phyloP scores from a whole-genome alignment of 345 rosid species.

The Limnanthes douglasii region DNA sequence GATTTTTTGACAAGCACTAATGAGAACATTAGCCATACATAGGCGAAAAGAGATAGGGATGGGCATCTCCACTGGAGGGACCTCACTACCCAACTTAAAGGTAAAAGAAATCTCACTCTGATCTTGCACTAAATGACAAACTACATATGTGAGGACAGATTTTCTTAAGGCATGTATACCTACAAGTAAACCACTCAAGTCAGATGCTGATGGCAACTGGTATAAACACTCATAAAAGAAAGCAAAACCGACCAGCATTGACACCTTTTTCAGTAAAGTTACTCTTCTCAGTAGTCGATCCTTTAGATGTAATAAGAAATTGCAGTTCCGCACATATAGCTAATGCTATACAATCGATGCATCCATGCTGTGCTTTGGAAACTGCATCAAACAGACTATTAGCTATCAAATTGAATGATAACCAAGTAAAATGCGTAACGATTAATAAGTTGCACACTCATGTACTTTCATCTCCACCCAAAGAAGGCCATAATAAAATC shows the following conservation, averaged over 20 bases:
- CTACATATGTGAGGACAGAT: constrained; percentile 31
- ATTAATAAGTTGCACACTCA: constrained; percentile 4
- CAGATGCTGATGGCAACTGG: constrained; percentile 3
- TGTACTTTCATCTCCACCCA: constrained; percentile 56
- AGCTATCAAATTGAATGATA: constrained; percentile 3
- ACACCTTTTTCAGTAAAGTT: constrained; percentile 11
- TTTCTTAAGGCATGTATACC: constrained; percentile 18
- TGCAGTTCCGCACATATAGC: constrained; percentile 65
- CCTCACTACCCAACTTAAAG: constrained; percentile 11
- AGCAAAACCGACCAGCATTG: constrained; percentile 18
- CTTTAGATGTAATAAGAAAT: constrained; percentile 23
- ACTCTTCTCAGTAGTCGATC: constrained; percentile 11
- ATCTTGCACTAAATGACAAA: constrained; percentile 28
- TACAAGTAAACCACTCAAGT: constrained; percentile 17
- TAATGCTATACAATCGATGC: constrained; percentile 80
- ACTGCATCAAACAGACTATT: constrained; percentile 23
- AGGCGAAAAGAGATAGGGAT: constrained; percentile 34
- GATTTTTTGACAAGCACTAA: constrained; percentile 73
- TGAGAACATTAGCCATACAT: constrained; percentile 87
- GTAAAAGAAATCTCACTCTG: constrained; percentile 12
- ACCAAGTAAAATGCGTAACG: constrained; percentile 5
- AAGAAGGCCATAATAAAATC: constrained; percentile 64
- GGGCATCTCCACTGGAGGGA: constrained; percentile 12
- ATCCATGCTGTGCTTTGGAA: constrained; percentile 85
- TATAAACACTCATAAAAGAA: background rate